Base-by-base conservation (phyloP, 2,329 filamentous ascomycete genomes). In the Drechslerella dactyloides region DNA sequence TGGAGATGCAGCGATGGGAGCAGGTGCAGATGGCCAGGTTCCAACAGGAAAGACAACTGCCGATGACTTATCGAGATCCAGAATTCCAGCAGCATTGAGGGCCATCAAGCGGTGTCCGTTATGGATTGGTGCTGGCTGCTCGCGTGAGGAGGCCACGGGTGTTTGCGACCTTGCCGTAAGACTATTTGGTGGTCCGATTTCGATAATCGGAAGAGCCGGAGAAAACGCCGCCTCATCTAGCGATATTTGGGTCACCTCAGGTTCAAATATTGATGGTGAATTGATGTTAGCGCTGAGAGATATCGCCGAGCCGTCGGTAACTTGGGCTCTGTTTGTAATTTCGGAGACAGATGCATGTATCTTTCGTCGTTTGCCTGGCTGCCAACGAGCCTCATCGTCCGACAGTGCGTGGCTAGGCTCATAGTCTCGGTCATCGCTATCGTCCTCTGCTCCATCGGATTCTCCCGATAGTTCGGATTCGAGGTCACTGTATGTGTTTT, bases 1-100 rank as follows among this genome's bases (percentile, higher is more conserved):
- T 8, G 54, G 53, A 15, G 61, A 56, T 7, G 46, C 10, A 23
- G 61, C 61, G 13, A 52, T 30, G 8, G 53, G 35, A 44, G 44
- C 44, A 1, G 8, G 35, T 17, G 21, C 23, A 1, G 58, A 13
- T 17, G 21, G 15, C n/a, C 17, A 40, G 13, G 21, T 62, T n/a
- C 23, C 23, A 24, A 19, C 58, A 21, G 44, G 13, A 7, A 15
- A 33, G 33, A 58, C 11, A 8, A 27, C 11, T 11, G 19, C 37
- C 13, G 13, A 11, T n/a, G 30, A n/a, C 11, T 53, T 30, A 13
- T 42, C 44, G 10, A 58, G 40, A n/a, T 65, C 53, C 11, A 65
- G 24, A 17, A 65, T 40, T 2, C 54, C 61, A 4, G 24, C n/a
- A 6, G 61, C 6, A 24, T 65, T 65, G 1, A 44, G 35, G 2